Conservation (phyloP, 345 rosid genomes). For the Excoecaria cochinchinensis region DNA sequence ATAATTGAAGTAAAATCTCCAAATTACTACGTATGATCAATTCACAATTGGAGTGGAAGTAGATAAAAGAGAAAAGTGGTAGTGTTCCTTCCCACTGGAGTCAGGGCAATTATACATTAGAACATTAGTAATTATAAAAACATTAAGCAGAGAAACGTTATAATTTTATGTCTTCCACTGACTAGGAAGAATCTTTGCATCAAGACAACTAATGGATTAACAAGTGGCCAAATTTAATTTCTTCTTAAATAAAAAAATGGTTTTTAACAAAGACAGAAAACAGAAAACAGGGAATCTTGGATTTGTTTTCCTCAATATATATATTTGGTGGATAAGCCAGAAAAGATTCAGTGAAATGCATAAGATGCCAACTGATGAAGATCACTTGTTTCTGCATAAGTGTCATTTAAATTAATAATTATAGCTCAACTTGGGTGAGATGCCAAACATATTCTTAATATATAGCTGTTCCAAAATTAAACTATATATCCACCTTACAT, state of each 20-base stretch:
- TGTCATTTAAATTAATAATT: neutral
- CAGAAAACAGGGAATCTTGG: conserved; percentile 32
- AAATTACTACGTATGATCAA: too few relatives aligned
- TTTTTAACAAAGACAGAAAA: neutral
- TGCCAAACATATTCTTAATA: neutral
- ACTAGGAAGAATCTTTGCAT: conserved; percentile 22
- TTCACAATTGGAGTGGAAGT: too few relatives aligned
- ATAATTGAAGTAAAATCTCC: too few relatives aligned
- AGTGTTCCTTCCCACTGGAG: too few relatives aligned
- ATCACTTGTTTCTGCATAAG: neutral
- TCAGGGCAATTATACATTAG: too few relatives aligned
- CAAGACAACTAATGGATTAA: conserved; percentile 16
- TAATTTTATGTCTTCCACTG: neutral
- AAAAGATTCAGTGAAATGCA: conserved; percentile 20
- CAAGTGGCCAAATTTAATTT: conserved; percentile 18
- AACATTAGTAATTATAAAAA: neutral
- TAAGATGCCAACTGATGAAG: conserved; percentile 12
- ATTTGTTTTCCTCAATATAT: conserved; percentile 13
- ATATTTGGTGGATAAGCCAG: conserved; percentile 11
- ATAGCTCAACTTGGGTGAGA: conserved; percentile 1
- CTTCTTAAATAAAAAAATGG: neutral
- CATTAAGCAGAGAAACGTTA: neutral
- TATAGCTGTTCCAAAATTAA: too few relatives aligned
- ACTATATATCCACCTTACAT: too few relatives aligned
- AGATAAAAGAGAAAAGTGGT: too few relatives aligned